A percentile compares a stretch with the other conserved stretches of the same genome.
These are phyloP conservation scores for Artomyces pyxidatus DNA, from an alignment of 768 basidiomycete species.

Conservation along the genomic window DNA sequence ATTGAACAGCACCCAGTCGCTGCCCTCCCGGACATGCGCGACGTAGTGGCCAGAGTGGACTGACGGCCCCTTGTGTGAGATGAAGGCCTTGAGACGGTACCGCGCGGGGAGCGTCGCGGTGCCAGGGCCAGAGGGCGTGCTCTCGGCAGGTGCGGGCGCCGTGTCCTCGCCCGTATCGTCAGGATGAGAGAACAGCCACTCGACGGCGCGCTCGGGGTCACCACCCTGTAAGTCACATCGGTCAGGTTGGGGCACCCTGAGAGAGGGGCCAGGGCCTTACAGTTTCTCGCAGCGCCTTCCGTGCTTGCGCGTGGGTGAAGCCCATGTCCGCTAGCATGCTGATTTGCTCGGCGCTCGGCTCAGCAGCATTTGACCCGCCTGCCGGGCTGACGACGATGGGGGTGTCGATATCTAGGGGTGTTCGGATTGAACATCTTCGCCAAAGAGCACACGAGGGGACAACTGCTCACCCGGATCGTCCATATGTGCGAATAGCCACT, in stretches of 20 bases:
- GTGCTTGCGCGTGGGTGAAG: slow-evolving; percentile 74
- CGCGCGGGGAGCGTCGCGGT: slow-evolving; percentile 57
- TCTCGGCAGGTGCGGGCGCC: slow-evolving; percentile 17
- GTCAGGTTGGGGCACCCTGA: neutral
- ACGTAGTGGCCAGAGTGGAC: slow-evolving; percentile 95
- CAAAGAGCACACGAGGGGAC: neutral
- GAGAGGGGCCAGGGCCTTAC: slow-evolving; percentile 34
- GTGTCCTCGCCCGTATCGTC: slow-evolving; percentile 70
- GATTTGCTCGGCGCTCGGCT: slow-evolving; percentile 66
- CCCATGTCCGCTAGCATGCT: slow-evolving; percentile 84
- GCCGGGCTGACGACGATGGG: slow-evolving; percentile 42
- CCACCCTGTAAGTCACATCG: slow-evolving; percentile 39
- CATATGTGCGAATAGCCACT: slow-evolving; percentile 94
- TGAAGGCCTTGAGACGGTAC: slow-evolving; percentile 85
- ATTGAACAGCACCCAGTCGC: slow-evolving; percentile 86
- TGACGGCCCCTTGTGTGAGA: slow-evolving; percentile 94
- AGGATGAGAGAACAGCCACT: slow-evolving; percentile 94
- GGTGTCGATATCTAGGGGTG: slow-evolving; percentile 70
- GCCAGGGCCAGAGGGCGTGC: slow-evolving; percentile 32
- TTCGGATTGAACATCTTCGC: neutral
- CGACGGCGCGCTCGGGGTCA: slow-evolving; percentile 79
- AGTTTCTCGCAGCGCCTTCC: slow-evolving; percentile 81
- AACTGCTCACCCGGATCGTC: slow-evolving; percentile 70
- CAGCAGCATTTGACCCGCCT: slow-evolving; percentile 27
- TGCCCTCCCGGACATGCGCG: slow-evolving; percentile 57